These are phyloP conservation scores for Clavispora santaluciae DNA, from an alignment of 805 yeast species.

Conservation along the genomic window DNA sequence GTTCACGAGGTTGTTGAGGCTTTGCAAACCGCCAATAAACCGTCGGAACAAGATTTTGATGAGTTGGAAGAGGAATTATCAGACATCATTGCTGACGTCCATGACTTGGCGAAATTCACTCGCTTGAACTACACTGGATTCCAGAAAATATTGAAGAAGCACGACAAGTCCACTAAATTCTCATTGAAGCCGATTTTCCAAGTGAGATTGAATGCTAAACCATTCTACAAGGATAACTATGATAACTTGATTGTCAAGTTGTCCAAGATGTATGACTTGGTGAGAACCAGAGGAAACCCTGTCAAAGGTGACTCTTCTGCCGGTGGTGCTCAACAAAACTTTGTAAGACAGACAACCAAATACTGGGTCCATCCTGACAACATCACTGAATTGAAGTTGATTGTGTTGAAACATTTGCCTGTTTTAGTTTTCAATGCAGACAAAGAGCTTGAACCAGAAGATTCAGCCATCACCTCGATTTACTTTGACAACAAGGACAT, in stretches of 20 bases:
- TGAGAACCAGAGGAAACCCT: constrained; percentile 94
- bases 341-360: constrained; percentile 96
- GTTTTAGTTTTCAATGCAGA: constrained; percentile 94
- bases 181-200: constrained; percentile 88
- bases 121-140: constrained; percentile 94
- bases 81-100: constrained; percentile 94
- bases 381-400: constrained; percentile 90
- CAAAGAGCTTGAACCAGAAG: constrained; percentile 92
- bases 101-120: constrained; percentile 91
- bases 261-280: constrained; percentile 84
- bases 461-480: constrained; percentile 93
- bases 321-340: constrained; percentile 97
- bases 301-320: constrained; percentile 92
- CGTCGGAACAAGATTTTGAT: constrained; percentile 40
- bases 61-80: constrained; percentile 40
- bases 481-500: constrained; percentile 87
- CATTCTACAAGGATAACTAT: constrained; percentile 93
- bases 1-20: constrained; percentile 63
- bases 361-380: constrained; percentile 99
- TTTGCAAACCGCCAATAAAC: constrained; percentile 28
- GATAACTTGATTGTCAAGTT: constrained; percentile 85
- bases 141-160: constrained; percentile 94
- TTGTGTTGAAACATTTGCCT: constrained; percentile 90
- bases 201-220: constrained; percentile 87
- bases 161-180: constrained; percentile 76